Base-by-base conservation (phyloP, 148 eudicot species). In the Silene uniflora region DNA sequence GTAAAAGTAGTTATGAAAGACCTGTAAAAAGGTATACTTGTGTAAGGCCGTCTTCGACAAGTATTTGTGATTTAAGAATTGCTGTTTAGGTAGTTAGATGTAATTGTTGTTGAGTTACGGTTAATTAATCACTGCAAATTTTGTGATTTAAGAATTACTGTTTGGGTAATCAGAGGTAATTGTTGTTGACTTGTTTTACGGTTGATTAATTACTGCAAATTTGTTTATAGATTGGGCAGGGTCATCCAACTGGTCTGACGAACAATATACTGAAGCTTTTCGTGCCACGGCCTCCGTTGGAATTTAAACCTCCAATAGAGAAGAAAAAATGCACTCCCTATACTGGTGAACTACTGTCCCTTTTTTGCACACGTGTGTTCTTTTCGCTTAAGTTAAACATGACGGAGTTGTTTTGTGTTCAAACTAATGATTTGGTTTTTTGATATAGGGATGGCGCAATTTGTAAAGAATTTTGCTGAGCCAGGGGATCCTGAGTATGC, bases 181-280 rank as follows among this genome's bases (percentile, higher is more conserved):
- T 70, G 6, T 63, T n/a, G 12, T 49, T 6, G 32, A 24, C 13
- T 47, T n/a, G n/a, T n/a, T n/a, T n/a, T 27, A 71, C 39, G 23
- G 32, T 5, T 14, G 17, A 44, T 73, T 49, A 27, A 35, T 60
- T 16, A 4, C 58, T 54, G 7, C n/a, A 32, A 59, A 17, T 19
- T 7, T 62, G 10, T 59, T 8, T 25, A 5, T 90, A 96, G 99
- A 91, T 96, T 81, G 99, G 93, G 42, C 90, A 86, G 79, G 84
- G 89, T 74, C 99, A 96, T 82, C 98, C 99, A 17, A 96, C 99
- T 58, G 99, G 99, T 52, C 75, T 96, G 79, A 96, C 99, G 3
- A 68, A 83, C 7, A 88, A 87, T 67, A 88, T 96, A 71, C 80
- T 96, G 81, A 96, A 89, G 85, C 87, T 96, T 42, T 96, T 96